Evolutionary conservation across 768 basidiomycete genomes (phyloP), one percentile per base, ranked within the genome.

Genomic region (Trametes maxima): DNA sequence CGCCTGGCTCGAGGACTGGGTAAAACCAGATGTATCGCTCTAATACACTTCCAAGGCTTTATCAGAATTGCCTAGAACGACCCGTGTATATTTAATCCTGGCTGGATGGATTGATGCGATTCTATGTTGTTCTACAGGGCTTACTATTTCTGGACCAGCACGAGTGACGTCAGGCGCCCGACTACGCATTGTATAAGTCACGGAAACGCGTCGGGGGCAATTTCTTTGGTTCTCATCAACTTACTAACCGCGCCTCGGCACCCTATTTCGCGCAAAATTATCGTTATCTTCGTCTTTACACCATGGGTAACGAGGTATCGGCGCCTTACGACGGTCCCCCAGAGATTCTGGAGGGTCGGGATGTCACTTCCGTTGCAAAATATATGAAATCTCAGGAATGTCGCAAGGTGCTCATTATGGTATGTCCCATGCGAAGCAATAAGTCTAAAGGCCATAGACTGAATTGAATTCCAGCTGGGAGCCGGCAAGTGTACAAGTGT

Each of bases 321-420:
- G 39, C 51, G 5, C 61, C 53, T 2, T 62, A 66, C 54, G 68
- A 70, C 21, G 69, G 67, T 17, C 65, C 63, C 17, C 62, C 70
- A 3, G 62, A 67, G 45, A 53, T 72, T 8, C 70, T 79, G 12
- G 71, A 76, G 16, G 74, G 47, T 16, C 70, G 72, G 44, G 79
- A 83, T 55, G 63, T 83, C 10, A 67, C 73, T 11, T 75, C 77
- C 1, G 72, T 92, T 11, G 88, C 85, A 3, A 79, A 85, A 60
- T 90, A 88, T 73, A 88, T 92, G 64, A 78, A 85, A 62, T 89
- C 89, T 1, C 77, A 83, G 35, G 73, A 78, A 59, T 92, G 90
- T 75, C 82, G 79, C 64, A 87, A 85, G 22, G 77, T 93, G 13
- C 84, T 86, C 59, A 77, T 92, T 54, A 90, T 93, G 90, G 90